These are phyloP conservation scores for Suillus spraguei DNA, from an alignment of 768 basidiomycete genomes.

Conservation along the genomic window DNA sequence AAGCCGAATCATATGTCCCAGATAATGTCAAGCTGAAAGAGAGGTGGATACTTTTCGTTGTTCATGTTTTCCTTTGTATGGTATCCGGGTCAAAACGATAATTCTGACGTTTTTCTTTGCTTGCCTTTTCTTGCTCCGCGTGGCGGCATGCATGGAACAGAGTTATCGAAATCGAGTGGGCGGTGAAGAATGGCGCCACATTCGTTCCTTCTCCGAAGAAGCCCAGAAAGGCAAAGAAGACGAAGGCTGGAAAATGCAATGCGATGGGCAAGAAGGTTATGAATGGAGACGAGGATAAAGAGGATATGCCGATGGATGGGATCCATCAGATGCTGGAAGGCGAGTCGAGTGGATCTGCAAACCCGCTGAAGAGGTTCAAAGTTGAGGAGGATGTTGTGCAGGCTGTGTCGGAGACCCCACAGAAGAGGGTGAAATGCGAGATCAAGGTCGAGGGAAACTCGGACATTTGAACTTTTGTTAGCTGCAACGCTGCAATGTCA, in stretches of 20 bases:
- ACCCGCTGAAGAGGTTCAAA: constrained; percentile 12
- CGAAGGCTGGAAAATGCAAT: constrained; percentile 22
- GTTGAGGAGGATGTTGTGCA: constrained; percentile 35
- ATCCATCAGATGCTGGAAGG: constrained; percentile 10
- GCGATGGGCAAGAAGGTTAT: constrained; percentile 17
- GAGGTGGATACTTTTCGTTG: constrained; percentile 80
- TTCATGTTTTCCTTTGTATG: constrained; percentile 65
- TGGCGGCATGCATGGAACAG: constrained; percentile 37
- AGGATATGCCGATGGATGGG: constrained; percentile 8
- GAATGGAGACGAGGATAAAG: constrained; percentile 8
- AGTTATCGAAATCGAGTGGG: constrained; percentile 84
- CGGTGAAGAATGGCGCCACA: constrained; percentile 61
- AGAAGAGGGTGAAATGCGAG: constrained; percentile 29
- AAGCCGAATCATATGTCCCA: constrained; percentile 83
- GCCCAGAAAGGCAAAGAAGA: constrained; percentile 38
- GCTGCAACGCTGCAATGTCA: neutral
- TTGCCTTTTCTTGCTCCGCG: constrained; percentile 18
- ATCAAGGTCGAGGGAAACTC: constrained; percentile 16
- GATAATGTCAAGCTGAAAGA: constrained; percentile 84
- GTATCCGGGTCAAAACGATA: constrained; percentile 41
- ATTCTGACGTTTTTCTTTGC: constrained; percentile 45
- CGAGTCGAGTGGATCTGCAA: constrained; percentile 6
- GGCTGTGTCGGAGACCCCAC: constrained; percentile 23
- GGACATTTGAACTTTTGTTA: neutral
- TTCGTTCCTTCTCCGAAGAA: constrained; percentile 62